Base-by-base conservation (phyloP, 208 protist genomes). In the Acanthamoeba healyi region DNA sequence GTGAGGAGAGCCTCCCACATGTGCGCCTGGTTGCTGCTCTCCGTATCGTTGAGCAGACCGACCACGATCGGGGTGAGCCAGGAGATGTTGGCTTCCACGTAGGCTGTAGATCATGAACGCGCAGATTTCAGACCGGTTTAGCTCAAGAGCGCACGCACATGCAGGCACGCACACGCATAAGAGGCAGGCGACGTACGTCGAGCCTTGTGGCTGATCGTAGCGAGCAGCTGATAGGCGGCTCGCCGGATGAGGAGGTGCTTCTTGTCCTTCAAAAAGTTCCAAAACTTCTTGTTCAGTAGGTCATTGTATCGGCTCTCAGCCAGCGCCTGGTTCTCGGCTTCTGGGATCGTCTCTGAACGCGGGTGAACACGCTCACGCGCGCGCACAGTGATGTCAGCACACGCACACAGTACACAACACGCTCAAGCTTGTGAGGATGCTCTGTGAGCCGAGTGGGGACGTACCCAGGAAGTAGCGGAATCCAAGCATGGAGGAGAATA, bases 1-100 rank as follows among this genome's bases (percentile, higher is more conserved):
- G 89, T 93, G 17, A 93, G 67, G 63, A 93, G 46, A 26, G 65
- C 34, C 29, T 74, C 67, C 89, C 89, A 93, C 65, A 93, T 82
- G 46, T 93, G 67, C 1, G 63, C 40, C n/a, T 93, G 89, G n/a
- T 82, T 81, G 89, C 32, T 65, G 89, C 36, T 81, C 67, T 93
- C 89, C 22, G 58, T 77, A 14, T 93, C 89, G 29, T 56, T 82
- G 32, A 93, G 51, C 14, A 81, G 4, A n/a, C 63, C 89, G 17
- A 82, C 40, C 22, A 93, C 89, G 36, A 93, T 19, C 46, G 89
- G 67, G 32, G 46, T 93, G 44, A 93, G 40, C 67, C 65, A 81
- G 0, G 58, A 44, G 32, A 93, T 15, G 44, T 93, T 93, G 65
- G 42, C 36, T 29, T 93, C 65, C 38, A 93, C 65, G 65, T 91